Evolutionary conservation across 2,329 filamentous ascomycete species (phyloP).

Genomic region (Davidsoniella eucalypti): DNA sequence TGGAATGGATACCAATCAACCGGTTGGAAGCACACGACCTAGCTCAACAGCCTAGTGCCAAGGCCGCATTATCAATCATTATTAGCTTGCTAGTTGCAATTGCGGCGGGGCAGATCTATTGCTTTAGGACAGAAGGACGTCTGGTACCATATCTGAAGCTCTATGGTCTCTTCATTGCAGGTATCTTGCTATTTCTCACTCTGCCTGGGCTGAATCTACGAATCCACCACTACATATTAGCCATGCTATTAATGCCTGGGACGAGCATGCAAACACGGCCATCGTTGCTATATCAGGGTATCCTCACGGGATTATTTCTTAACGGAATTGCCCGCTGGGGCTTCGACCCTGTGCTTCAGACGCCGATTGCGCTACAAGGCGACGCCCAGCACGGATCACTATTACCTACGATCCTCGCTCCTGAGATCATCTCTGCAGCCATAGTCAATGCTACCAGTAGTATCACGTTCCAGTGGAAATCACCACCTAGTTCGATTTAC

Average conservation of each 20-base stretch:
- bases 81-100: slow-evolving; percentile 53
- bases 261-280: slow-evolving; percentile 79
- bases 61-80: slow-evolving; percentile 64
- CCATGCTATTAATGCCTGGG: slow-evolving; percentile 69
- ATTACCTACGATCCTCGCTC: slow-evolving; percentile 36
- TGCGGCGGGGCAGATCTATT: slow-evolving; percentile 62
- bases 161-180: slow-evolving; percentile 50
- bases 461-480: slow-evolving; percentile 44
- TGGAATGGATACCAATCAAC: slow-evolving; percentile 84
- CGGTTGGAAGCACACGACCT: slow-evolving; percentile 85
- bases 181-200: slow-evolving; percentile 53
- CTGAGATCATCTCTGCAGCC: slow-evolving; percentile 22
- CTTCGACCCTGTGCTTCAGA: slow-evolving; percentile 78
- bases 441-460: slow-evolving; percentile 21
- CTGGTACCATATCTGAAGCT: slow-evolving; percentile 62
- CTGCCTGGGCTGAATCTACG: slow-evolving; percentile 67
- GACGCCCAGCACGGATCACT: slow-evolving; percentile 46
- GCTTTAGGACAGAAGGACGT: slow-evolving; percentile 70
- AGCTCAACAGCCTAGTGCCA: slow-evolving; percentile 73
- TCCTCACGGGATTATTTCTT: slow-evolving; percentile 80
- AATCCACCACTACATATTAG: slow-evolving; percentile 90
- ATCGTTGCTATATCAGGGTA: slow-evolving; percentile 71
- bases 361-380: slow-evolving; percentile 53
- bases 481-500: slow-evolving; percentile 32
- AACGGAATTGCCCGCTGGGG: slow-evolving; percentile 92